A percentile compares a stretch with the other conserved stretches of the same genome.
Conservation (phyloP, 805 yeast species). For the Sugiyamaella lignohabitans region DNA sequence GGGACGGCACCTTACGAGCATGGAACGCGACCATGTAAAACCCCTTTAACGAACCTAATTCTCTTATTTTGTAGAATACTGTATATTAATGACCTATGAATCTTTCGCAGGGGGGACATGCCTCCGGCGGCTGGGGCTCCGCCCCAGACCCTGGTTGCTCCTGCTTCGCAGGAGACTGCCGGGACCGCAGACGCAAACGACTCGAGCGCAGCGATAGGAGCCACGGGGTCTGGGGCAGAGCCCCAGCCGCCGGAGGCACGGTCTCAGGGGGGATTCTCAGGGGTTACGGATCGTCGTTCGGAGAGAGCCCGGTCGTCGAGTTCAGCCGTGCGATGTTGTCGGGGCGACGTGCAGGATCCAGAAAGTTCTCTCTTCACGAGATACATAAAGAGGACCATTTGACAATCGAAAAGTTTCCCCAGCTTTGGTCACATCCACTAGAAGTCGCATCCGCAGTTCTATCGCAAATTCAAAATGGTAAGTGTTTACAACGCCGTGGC, state of each 20-base stretch:
- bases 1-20: slow-evolving; percentile 58
- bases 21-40: slow-evolving; percentile 14
- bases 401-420: slow-evolving; percentile 1
- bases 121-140: no score
- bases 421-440: neutral
- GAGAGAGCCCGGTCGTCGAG: neutral
- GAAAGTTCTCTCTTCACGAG: neutral
- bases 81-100: no score
- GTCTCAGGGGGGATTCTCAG: neutral
- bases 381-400: neutral
- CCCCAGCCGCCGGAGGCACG: neutral
- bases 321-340: neutral
- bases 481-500: neutral
- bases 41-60: no score
- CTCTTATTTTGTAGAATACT: no score
- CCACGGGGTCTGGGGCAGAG: no score
- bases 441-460: neutral
- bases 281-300: neutral
- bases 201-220: no score
- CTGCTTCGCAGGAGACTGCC: no score
- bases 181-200: no score
- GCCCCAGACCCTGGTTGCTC: no score
- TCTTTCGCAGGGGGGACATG: no score
- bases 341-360: neutral
- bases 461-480: neutral